Evolutionary conservation across 106 monocot species (phyloP).

Genomic region (Dioscorea dumetorum): DNA sequence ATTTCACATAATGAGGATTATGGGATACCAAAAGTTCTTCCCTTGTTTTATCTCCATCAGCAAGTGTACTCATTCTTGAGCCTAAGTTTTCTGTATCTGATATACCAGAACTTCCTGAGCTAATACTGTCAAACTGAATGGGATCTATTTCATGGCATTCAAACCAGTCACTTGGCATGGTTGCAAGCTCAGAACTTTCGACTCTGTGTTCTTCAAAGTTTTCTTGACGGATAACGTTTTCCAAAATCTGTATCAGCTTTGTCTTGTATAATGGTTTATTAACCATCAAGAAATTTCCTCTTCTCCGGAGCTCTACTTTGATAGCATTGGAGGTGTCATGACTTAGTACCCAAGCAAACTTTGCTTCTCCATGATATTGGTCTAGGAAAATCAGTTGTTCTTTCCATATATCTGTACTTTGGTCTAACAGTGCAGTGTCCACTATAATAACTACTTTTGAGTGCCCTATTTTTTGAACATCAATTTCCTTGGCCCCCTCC

Average conservation of each 20-base stretch:
- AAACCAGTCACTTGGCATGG: conserved; percentile 10
- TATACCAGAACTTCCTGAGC: conserved; percentile 29
- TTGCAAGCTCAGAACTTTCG: conserved; percentile 5
- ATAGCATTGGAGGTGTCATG: conserved; percentile 35
- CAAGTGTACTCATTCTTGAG: background rate
- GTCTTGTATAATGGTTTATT: conserved; percentile 54
- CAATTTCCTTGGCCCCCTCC: conserved; percentile 2
- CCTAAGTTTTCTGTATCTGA: conserved; percentile 16
- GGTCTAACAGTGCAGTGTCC: conserved; percentile 34
- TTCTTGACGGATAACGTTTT: conserved; percentile 3
- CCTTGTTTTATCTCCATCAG: conserved; percentile 2
- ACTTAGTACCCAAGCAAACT: conserved; percentile 47
- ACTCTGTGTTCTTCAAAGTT: conserved; percentile 3
- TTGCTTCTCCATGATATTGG: conserved; percentile 24
- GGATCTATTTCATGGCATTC: conserved; percentile 41
- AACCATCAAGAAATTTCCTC: conserved; percentile 27
- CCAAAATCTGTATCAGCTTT: conserved; percentile 40
- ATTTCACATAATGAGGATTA: background rate
- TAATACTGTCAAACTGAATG: conserved; percentile 23
- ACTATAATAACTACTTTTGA: conserved; percentile 31
- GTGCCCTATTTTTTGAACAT: background rate
- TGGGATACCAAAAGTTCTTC: background rate
- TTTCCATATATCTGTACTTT: conserved; percentile 47
- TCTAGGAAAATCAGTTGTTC: conserved; percentile 42
- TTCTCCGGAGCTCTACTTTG: conserved; percentile 28